Percentiles rank a stretch among this genome's conserved stretches.
Evolutionary conservation across 225 moss, liverwort and hornwort species (phyloP).

Genomic region (Polytrichum formosum): DNA sequence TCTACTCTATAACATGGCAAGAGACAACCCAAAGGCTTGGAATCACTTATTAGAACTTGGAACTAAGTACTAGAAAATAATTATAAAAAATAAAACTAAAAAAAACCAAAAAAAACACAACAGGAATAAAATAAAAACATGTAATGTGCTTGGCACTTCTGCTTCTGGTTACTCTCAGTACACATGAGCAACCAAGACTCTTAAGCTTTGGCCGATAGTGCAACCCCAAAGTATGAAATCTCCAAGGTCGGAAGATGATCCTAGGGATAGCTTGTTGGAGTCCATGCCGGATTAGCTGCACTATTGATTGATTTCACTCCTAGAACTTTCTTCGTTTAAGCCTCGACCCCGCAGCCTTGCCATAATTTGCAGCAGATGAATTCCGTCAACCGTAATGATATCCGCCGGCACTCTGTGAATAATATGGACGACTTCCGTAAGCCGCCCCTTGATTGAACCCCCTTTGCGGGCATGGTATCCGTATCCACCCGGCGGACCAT

Average conservation of each 20-base stretch:
- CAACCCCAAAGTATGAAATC: constrained; percentile 23
- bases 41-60: background rate
- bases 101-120: background rate
- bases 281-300: background rate
- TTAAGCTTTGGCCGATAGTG: constrained; percentile 1
- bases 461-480: constrained; percentile 8
- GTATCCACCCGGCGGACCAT: constrained; percentile 26
- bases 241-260: constrained; percentile 27
- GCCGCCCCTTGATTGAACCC: constrained; percentile 33
- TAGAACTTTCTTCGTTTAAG: background rate
- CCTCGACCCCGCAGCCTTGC: too few species aligned
- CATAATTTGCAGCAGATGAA: background rate
- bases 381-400: constrained; percentile 35
- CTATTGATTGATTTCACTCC: too few species aligned
- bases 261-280: background rate
- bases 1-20: background rate
- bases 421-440: constrained; percentile 38
- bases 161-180: background rate
- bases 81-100: too few species aligned
- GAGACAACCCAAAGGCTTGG: background rate
- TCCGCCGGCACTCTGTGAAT: constrained; percentile 40
- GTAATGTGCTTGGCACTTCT: background rate
- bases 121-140: background rate
- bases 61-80: too few species aligned
- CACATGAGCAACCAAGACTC: background rate